A percentile compares a stretch with the other conserved stretches of the same genome.
phyloP scores from a whole-genome alignment of 73 alveolate genomes.

The Paramecium sexaurelia region DNA sequence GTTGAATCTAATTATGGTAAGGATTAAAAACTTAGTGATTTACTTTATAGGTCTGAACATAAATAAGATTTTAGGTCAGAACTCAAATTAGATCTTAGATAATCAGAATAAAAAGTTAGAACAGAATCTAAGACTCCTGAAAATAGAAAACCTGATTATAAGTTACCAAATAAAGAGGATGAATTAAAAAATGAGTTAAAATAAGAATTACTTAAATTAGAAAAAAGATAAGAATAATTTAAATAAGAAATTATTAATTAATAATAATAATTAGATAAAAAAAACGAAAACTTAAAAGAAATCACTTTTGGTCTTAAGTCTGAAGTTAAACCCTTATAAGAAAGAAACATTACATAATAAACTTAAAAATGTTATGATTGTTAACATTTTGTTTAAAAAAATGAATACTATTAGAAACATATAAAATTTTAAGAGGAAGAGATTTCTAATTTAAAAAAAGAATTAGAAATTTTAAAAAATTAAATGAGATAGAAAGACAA shows the following conservation, averaged over 20 bases:
- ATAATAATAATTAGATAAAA: not conserved
- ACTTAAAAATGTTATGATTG: conserved; percentile 28
- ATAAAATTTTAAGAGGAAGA: conserved; percentile 26
- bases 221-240: not conserved
- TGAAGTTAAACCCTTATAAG: not conserved
- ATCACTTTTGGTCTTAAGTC: not conserved
- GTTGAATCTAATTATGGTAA: not conserved
- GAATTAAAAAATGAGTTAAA: not conserved
- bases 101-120: not conserved
- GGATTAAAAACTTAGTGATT: not conserved
- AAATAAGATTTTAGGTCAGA: not conserved
- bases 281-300: not conserved
- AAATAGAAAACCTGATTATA: not conserved
- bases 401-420: not conserved
- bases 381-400: not conserved
- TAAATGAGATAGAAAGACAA: conserved; percentile 32
- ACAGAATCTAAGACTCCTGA: conserved; percentile 21
- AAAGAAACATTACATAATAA: not conserved
- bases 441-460: not conserved
- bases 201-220: conserved; percentile 9
- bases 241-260: not conserved
- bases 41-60: not conserved
- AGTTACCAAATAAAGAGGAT: not conserved
- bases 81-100: not conserved
- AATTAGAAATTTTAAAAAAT: not conserved